Percentiles rank a stretch among this genome's conserved stretches.
Evolutionary conservation across 202 grass and related monocot species (phyloP).

Genomic region (Schoenoplectus tabernaemontani): DNA sequence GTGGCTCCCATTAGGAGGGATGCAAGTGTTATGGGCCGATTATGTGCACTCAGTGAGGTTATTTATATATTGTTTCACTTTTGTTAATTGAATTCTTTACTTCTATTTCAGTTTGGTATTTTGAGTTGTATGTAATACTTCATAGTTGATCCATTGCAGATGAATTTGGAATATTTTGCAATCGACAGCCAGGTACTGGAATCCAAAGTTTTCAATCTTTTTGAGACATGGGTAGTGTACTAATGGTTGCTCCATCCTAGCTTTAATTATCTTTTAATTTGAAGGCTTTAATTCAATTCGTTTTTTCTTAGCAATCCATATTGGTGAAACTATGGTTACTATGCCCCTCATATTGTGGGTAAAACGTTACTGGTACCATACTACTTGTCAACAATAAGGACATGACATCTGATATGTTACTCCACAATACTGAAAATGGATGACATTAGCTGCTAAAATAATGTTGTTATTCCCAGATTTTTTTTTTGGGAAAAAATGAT

Average conservation of each 20-base stretch:
- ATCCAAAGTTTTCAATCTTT: neutral
- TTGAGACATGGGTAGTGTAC: neutral
- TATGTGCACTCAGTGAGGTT: constrained; percentile 92
- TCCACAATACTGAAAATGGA: neutral
- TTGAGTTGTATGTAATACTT: constrained; percentile 23
- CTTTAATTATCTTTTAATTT: neutral
- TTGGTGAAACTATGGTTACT: neutral
- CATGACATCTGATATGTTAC: neutral
- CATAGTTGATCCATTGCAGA: constrained; percentile 49
- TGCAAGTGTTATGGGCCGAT: constrained; percentile 69
- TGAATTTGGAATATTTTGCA: constrained; percentile 98
- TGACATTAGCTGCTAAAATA: neutral
- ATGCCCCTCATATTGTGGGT: neutral
- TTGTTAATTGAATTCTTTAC: constrained; percentile 11
- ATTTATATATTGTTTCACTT: constrained; percentile 28
- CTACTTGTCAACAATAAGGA: neutral
- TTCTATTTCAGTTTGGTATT: constrained; percentile 16
- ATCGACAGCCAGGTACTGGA: constrained; percentile 87
- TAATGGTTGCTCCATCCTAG: neutral
- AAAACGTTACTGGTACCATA: neutral
- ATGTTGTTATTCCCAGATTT: constrained; percentile 32
- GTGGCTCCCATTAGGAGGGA: constrained; percentile 78
- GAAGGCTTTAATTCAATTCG: neutral
- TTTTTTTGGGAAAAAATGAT: constrained; percentile 6
- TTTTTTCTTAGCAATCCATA: neutral